A percentile compares a stretch with the other conserved stretches of the same genome.
These are phyloP conservation scores for Mycosphaerelloides madeirae DNA, from an alignment of 2,329 filamentous ascomycete species.

Conservation along the genomic window DNA sequence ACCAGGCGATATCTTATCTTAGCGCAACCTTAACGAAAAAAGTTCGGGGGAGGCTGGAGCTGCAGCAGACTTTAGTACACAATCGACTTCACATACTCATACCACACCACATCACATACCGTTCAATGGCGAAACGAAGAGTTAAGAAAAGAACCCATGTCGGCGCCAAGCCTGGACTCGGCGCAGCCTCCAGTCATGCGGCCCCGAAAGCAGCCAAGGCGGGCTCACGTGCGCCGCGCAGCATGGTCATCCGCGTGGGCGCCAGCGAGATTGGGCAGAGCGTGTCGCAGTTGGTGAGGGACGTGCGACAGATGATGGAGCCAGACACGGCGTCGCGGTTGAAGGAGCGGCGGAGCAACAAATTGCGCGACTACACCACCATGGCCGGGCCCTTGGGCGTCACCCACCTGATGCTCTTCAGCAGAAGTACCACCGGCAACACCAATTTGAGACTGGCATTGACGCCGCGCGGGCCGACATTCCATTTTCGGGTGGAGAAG, in stretches of 20 bases:
- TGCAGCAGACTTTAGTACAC: too few species aligned
- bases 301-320: constrained; percentile 92
- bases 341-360: constrained; percentile 85
- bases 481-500: constrained; percentile 90
- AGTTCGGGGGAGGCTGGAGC: constrained; percentile 1
- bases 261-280: constrained; percentile 89
- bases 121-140: constrained; percentile 74
- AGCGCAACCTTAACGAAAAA: background rate
- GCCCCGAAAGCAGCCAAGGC: constrained; percentile 45
- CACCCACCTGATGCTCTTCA: constrained; percentile 88
- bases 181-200: constrained; percentile 38
- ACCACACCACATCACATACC: background rate
- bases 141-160: constrained; percentile 87
- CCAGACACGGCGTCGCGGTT: constrained; percentile 84
- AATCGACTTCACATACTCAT: background rate
- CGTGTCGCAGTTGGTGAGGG: constrained; percentile 83
- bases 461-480: constrained; percentile 82
- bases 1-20: background rate
- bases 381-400: constrained; percentile 95
- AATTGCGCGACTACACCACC: constrained; percentile 82
- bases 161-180: constrained; percentile 43
- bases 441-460: constrained; percentile 85
- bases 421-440: constrained; percentile 81
- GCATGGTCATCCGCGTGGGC: constrained; percentile 96
- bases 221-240: constrained; percentile 72